Percentiles rank a stretch among this genome's conserved stretches.
These are phyloP conservation scores for Begonia loranthoides DNA, from an alignment of 306 rosid genomes.

Conservation along the genomic window DNA sequence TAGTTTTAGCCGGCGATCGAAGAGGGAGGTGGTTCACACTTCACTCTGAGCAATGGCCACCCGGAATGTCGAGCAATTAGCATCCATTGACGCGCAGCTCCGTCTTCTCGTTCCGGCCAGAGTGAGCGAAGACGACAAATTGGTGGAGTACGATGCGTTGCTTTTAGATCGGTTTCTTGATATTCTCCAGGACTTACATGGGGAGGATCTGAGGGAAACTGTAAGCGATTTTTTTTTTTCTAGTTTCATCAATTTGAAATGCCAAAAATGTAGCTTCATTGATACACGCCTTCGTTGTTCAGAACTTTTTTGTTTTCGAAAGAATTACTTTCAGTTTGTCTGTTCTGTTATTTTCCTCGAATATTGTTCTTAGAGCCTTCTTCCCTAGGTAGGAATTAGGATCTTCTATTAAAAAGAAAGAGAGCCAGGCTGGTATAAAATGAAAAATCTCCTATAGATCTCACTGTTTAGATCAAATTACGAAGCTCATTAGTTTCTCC, in stretches of 20 bases:
- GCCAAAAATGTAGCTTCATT: neutral
- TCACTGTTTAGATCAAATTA: too few species aligned
- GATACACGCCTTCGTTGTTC: neutral
- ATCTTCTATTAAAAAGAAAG: neutral
- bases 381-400: too few species aligned
- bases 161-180: constrained; percentile 86
- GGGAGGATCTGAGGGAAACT: constrained; percentile 78
- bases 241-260: too few species aligned
- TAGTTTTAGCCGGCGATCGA: constrained; percentile 3
- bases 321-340: too few species aligned
- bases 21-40: constrained; percentile 14
- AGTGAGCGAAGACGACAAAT: constrained; percentile 87
- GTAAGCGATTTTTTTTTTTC: constrained; percentile 22
- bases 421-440: too few species aligned
- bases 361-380: too few species aligned
- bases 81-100: constrained; percentile 88
- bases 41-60: constrained; percentile 31
- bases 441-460: neutral
- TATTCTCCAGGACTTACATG: constrained; percentile 86
- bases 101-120: constrained; percentile 62
- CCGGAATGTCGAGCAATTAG: constrained; percentile 63
- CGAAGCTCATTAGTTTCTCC: too few species aligned
- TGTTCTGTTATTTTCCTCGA: neutral
- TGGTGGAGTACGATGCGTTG: constrained; percentile 80
- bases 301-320: neutral